A percentile compares a stretch with the other conserved stretches of the same genome.
These are phyloP conservation scores for Dillenia turbinata DNA, from an alignment of 164 flowering plant genomes.

Conservation along the genomic window DNA sequence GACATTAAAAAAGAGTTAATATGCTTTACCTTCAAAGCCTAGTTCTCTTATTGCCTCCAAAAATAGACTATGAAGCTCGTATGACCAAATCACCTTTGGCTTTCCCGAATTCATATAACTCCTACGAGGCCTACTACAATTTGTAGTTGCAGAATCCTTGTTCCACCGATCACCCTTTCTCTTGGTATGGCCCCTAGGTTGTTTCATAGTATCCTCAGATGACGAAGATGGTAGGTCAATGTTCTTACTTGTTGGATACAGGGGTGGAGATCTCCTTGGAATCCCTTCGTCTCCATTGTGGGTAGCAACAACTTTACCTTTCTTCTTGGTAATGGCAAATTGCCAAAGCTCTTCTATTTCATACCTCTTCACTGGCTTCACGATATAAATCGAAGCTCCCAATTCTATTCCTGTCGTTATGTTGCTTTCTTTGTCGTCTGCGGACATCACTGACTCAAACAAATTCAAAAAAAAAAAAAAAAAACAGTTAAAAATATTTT, in stretches of 20 bases:
- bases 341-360: conserved; percentile 18
- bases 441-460: conserved; percentile 18
- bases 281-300: no score
- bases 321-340: not conserved
- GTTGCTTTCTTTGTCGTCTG: conserved; percentile 6
- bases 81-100: conserved; percentile 17
- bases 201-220: no score
- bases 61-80: conserved; percentile 17
- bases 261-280: no score
- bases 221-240: no score
- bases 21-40: conserved; percentile 18
- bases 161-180: no score
- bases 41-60: conserved; percentile 10
- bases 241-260: no score
- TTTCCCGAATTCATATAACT: conserved; percentile 5
- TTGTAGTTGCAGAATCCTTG: no score
- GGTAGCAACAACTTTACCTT: not conserved
- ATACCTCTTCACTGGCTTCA: conserved; percentile 11
- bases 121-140: no score
- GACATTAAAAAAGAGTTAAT: no score
- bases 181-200: no score
- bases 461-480: no score
- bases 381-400: conserved; percentile 13
- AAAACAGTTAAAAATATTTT: no score
- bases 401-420: conserved; percentile 5